Base-by-base conservation (phyloP, 208 protist genomes). In the Trypanosoma caninum region DNA sequence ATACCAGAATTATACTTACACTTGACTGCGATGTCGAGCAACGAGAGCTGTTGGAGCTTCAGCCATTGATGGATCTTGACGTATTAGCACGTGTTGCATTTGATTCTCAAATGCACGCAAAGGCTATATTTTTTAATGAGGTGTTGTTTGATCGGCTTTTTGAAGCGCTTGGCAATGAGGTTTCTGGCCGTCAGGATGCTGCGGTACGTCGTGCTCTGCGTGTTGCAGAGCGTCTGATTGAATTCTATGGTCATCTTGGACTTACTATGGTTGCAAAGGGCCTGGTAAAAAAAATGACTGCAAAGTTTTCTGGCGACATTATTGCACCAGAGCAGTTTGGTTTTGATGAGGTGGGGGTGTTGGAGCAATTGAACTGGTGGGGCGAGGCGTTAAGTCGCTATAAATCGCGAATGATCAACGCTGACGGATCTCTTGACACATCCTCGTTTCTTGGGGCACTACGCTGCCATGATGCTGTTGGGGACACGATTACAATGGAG, bases 341-440 rank as follows among this genome's bases (percentile, higher is more conserved):
- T 40, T 87, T 89, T 45, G 83, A 93, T 52, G 83, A 87, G 47
- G 75, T 93, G 14, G 80, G 77, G 28, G 85, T 82, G 23, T 51
- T 95, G 31, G 89, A 95, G 71, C 89, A 95, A 70, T 78, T 95
- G 44, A 85, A 93, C 40, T 93, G 86, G 85, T 92, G 84, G 83
- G 75, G 59, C 34, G 85, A 95, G 60, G 89, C 89, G 3, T 69
- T 93, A 44, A 59, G 65, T 54, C 82, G 75, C 33, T 95, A 95
- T 60, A 64, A 80, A 44, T 76, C 76, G 9, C 71, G 81, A 38
- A 78, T 93, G 72, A 57, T 57, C 14, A 77, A 72, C 50, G 61
- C 38, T 13, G 68, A 73, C 31, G 66, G 74, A 10, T 52, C 57
- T 14, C 5, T 87, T 8, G 72, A 91, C 42, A 72, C 79, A 25